These are phyloP conservation scores for Rhodotorula babjevae DNA, from an alignment of 768 basidiomycete species.

Conservation along the genomic window DNA sequence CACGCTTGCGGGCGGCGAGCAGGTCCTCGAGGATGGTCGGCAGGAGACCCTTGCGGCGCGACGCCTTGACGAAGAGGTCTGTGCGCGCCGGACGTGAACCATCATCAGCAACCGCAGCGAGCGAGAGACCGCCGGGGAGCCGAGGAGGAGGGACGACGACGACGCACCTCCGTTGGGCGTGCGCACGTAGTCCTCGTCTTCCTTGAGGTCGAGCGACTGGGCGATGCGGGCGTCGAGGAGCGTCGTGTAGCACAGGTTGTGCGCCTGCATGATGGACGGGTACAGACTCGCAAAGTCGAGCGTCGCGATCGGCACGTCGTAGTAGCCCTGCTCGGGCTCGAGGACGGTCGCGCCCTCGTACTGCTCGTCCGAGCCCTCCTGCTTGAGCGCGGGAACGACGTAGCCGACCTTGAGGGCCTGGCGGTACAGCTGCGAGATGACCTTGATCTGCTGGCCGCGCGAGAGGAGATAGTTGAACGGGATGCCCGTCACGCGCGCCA, in stretches of 20 bases:
- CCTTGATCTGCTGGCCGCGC: slow-evolving; percentile 97
- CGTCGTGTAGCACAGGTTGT: slow-evolving; percentile 97
- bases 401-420: slow-evolving; percentile 89
- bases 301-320: slow-evolving; percentile 92
- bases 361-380: slow-evolving; percentile 91
- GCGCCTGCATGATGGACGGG: slow-evolving; percentile 99
- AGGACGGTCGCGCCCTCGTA: slow-evolving; percentile 99
- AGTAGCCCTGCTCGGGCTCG: slow-evolving; percentile 92
- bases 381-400: slow-evolving; percentile 75
- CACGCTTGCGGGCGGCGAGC: slow-evolving; percentile 85
- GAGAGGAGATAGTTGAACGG: slow-evolving; percentile 94
- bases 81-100: background rate
- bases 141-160: background rate
- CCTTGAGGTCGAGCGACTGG: slow-evolving; percentile 68
- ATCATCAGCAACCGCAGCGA: too few species aligned
- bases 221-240: slow-evolving; percentile 76
- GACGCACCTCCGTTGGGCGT: slow-evolving; percentile 86
- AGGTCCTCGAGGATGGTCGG: slow-evolving; percentile 91
- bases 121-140: background rate
- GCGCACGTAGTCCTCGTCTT: slow-evolving; percentile 83
- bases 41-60: slow-evolving; percentile 76
- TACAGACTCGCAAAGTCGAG: slow-evolving; percentile 98
- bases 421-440: slow-evolving; percentile 88
- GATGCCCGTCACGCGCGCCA: slow-evolving; percentile 99
- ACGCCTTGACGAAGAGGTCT: slow-evolving; percentile 79